Base-by-base conservation (phyloP, 345 rosid species). In the Hypericum androsaemum region DNA sequence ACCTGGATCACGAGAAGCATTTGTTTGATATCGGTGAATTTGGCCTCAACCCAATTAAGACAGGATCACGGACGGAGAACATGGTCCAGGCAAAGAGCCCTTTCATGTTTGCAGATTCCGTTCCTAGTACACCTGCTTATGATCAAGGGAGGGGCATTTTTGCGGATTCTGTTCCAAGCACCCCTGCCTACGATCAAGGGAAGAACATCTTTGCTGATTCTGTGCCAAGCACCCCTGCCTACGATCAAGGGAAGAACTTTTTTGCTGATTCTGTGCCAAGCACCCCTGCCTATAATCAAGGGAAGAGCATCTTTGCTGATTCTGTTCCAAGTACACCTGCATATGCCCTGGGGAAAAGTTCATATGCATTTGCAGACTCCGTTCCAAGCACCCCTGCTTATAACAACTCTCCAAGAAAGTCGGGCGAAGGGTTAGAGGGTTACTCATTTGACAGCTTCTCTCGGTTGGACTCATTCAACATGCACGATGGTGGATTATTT, bases 361-460 rank as follows among this genome's bases (percentile, higher is more conserved):
- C 32, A 22, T 22, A 22, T 22, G 8, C 56, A n/a, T 76, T 66
- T 56, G 73, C 68, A 7, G 80, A 80, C 62, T 81, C 95, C 52
- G 84, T 86, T 50, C 90, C 50, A 5, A 13, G 50, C 7, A 46
- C 50, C 50, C 50, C 50, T 46, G 12, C 50, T 5, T 14, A 46
- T 46, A 13, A 13, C 22, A 69, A 58, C 68, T 69, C 82, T 41
- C 71, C 81, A 16, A 62, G 52, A 47, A 69, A 62, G 40, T 71
- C 70, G 9, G 59, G 70, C 55, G 79, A 60, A 47, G 83, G 70
- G 12, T 45, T 64, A 16, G 76, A 77, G 40, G 83, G 80, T 44
- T 74, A 58, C 63, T 75, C 88, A 37, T 71, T 80, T 53, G 86
- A 83, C 78, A 78, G 71, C 74, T 84, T 88, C 74, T 82, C 90